Conservation (phyloP, 2,329 filamentous ascomycete species). For the Kalaharituber pfeilii region DNA sequence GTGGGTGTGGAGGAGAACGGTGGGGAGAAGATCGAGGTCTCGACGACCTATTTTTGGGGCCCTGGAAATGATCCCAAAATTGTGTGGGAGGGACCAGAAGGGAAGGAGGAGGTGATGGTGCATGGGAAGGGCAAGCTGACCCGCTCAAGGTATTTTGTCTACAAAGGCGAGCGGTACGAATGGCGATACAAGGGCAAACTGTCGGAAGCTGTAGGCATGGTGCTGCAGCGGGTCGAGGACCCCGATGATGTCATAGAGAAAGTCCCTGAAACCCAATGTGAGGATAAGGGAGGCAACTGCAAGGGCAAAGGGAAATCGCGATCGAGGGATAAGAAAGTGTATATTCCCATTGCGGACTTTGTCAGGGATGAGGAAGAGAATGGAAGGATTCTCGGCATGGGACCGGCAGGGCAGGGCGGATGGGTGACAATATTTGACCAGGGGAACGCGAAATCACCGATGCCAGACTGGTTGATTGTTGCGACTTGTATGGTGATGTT, state of each 20-base stretch:
- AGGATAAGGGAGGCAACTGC: neutral
- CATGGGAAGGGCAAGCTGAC: neutral
- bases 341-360: neutral
- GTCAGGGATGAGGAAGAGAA: neutral
- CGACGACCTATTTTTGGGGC: neutral
- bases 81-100: neutral
- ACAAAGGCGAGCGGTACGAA: neutral
- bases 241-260: neutral
- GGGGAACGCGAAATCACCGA: neutral
- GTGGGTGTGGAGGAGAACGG: neutral
- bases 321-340: neutral
- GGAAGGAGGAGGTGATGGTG: neutral
- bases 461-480: neutral
- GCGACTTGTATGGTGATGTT: constrained; percentile 1
- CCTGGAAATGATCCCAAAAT: neutral
- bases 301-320: neutral
- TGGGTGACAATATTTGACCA: neutral
- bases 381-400: neutral
- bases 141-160: neutral
- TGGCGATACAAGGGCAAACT: neutral
- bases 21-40: neutral
- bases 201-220: neutral
- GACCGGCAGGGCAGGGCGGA: neutral
- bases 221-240: neutral
- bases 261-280: neutral